These are phyloP conservation scores for Paratinospora sagittata DNA, from an alignment of 164 flowering plant genomes.

Conservation along the genomic window DNA sequence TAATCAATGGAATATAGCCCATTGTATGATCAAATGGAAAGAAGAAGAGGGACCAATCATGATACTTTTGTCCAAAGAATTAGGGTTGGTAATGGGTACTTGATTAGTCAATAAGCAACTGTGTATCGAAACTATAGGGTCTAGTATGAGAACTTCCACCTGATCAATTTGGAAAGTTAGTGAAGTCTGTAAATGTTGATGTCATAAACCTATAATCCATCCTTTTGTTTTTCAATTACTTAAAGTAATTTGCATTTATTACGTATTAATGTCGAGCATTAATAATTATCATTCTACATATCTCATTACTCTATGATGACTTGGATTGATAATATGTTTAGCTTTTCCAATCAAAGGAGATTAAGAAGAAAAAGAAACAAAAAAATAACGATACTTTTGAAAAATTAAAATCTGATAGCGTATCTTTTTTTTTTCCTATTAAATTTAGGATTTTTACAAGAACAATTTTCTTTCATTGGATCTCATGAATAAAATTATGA, in stretches of 20 bases:
- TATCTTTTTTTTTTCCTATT: too few relatives aligned
- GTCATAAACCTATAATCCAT: neutral
- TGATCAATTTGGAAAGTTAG: neutral
- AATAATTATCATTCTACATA: too few relatives aligned
- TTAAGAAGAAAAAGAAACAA: too few relatives aligned
- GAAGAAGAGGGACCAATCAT: neutral
- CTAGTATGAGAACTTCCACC: neutral
- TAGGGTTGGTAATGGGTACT: slow-evolving; percentile 1
- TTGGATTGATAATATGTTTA: too few relatives aligned
- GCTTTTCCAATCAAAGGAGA: too few relatives aligned
- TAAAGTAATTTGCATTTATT: neutral
- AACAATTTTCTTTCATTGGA: too few relatives aligned
- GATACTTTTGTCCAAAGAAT: neutral
- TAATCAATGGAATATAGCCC: neutral
- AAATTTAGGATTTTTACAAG: too few relatives aligned
- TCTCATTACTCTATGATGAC: too few relatives aligned
- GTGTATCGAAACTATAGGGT: neutral
- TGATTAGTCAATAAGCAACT: neutral
- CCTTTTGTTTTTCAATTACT: neutral
- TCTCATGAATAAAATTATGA: too few relatives aligned
- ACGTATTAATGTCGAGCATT: too few relatives aligned
- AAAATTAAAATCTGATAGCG: too few relatives aligned
- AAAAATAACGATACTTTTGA: too few relatives aligned
- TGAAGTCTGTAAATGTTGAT: neutral
- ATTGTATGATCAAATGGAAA: neutral